Conservation (phyloP, 768 basidiomycete genomes). For the Boletus reticulatus region DNA sequence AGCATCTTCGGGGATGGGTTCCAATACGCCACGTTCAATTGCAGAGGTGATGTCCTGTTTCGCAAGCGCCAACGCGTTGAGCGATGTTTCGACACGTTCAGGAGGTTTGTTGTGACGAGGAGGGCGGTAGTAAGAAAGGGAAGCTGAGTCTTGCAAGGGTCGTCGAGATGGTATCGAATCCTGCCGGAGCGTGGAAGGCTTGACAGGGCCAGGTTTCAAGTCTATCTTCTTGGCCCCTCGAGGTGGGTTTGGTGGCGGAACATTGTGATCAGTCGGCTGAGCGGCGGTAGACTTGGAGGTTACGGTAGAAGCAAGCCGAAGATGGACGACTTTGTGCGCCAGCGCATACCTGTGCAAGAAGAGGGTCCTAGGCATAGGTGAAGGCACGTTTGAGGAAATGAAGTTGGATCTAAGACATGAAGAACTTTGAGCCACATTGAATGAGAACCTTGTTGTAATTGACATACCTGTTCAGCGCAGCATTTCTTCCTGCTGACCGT, state of each 20-base stretch:
- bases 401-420: slow-evolving; percentile 20
- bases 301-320: slow-evolving; percentile 29
- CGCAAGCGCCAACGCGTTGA: slow-evolving; percentile 46
- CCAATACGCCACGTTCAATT: slow-evolving; percentile 63
- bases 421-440: neutral
- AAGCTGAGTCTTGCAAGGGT: slow-evolving; percentile 25
- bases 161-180: slow-evolving; percentile 16
- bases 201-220: slow-evolving; percentile 63
- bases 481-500: slow-evolving; percentile 36
- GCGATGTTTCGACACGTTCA: slow-evolving; percentile 15
- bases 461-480: slow-evolving; percentile 37
- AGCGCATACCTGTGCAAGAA: slow-evolving; percentile 2
- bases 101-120: slow-evolving; percentile 24
- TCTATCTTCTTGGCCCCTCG: slow-evolving; percentile 51
- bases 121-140: slow-evolving; percentile 24
- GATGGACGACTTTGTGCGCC: slow-evolving; percentile 1
- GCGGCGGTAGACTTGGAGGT: slow-evolving; percentile 24
- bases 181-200: slow-evolving; percentile 32
- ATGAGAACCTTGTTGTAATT: neutral
- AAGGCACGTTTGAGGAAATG: neutral
- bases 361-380: neutral
- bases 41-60: slow-evolving; percentile 67
- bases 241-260: slow-evolving; percentile 24
- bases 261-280: slow-evolving; percentile 20
- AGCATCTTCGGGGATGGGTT: slow-evolving; percentile 62